Evolutionary conservation across 2,329 filamentous ascomycete species (phyloP), one percentile per base, ranked within the genome.

Genomic region (Aspergillus sp.): DNA sequence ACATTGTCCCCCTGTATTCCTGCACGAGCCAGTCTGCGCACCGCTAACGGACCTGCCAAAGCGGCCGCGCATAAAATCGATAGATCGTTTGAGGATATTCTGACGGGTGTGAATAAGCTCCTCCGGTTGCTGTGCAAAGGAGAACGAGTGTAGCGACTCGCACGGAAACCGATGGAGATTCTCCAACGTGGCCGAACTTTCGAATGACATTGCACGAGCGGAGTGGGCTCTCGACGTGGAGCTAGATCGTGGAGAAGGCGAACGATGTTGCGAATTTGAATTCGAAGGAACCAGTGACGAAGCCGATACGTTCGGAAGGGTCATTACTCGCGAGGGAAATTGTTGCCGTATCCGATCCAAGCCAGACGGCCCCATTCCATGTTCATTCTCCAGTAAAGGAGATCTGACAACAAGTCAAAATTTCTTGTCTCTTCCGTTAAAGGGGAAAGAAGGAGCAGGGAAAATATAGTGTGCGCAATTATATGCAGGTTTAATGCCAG

Each of bases 101-200:
- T 97, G 90, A 47, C 93, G 85, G 66, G 82, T 95, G 65, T 95
- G 88, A 48, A 97, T 78, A 53, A 89, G 83, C 53, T 97, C 91
- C 62, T 95, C 90, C 3, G 90, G 91, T 69, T 95, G 90, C 58
- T 95, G 88, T 37, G 93, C 89, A 68, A 98, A 98, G 10, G 91
- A 97, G 72, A 98, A 98, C 1, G 93, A 98, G 69, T 98, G 93
- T 42, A 98, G 75, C 5, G 93, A 98, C 66, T 98, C 93, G 58
- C 88, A 89, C 1, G 93, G 91, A 65, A 98, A 98, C 44, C 90
- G 85, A 41, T 84, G 85, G 41, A 98, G 80, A 64, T 98, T 93
- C 73, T 97, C 93, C 38, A 86, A 61, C 5, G 73, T 81, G 20
- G 89, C 88, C 19, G 89, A 90, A 17, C 77, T 74, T 20, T 85